phyloP scores from a whole-genome alignment of 371 early-diverging fungal species.

The Circinella minor region DNA sequence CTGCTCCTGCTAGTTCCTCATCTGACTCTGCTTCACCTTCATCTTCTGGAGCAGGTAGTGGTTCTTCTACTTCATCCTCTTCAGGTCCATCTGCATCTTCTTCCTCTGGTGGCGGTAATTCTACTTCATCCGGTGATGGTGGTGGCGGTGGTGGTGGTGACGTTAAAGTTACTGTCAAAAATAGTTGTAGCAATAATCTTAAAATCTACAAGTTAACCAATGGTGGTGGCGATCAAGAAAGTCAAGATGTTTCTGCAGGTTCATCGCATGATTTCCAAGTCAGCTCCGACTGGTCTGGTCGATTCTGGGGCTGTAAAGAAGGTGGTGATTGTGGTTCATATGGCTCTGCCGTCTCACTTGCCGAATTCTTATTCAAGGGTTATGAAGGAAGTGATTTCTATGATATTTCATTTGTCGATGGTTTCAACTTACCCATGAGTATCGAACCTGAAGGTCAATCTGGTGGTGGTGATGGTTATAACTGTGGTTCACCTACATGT shows the following conservation, averaged over 20 bases:
- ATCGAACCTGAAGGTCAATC: constrained; percentile 19
- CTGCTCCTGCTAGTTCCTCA: constrained; percentile 18
- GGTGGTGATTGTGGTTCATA: constrained; percentile 24
- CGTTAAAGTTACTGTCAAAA: constrained; percentile 44
- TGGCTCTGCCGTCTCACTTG: constrained; percentile 35
- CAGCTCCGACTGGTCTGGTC: constrained; percentile 32
- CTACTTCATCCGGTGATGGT: constrained; percentile 5
- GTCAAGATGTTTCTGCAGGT: constrained; percentile 12
- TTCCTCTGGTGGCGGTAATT: constrained; percentile 2
- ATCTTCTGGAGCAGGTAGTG: not conserved
- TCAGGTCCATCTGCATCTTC: not conserved
- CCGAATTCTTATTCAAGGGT: constrained; percentile 36
- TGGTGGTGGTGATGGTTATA: constrained; percentile 9
- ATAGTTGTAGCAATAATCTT: constrained; percentile 31
- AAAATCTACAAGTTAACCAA: constrained; percentile 42
- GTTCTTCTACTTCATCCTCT: constrained; percentile 1
- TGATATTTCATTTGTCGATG: constrained; percentile 42
- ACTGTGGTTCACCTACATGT: constrained; percentile 23
- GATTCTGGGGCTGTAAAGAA: constrained; percentile 37
- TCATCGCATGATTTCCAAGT: constrained; percentile 4
- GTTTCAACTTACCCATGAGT: constrained; percentile 25
- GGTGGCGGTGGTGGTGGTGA: not conserved
- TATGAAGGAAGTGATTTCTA: constrained; percentile 36
- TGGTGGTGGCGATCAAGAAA: constrained; percentile 6
- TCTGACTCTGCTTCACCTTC: constrained; percentile 2